These are phyloP conservation scores for Suhomyces emberorum DNA, from an alignment of 805 yeast species.

Conservation along the genomic window DNA sequence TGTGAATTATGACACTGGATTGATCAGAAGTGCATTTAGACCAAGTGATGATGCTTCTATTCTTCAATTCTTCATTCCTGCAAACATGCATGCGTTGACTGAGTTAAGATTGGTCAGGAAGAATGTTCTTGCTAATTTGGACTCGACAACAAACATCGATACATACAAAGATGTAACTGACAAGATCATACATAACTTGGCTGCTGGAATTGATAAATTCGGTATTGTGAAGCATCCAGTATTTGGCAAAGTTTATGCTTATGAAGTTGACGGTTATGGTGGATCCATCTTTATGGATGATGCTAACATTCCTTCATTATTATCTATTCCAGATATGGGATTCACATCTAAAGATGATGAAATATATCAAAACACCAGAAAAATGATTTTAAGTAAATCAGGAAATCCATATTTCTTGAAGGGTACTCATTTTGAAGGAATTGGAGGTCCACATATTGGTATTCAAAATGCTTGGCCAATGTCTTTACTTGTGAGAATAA, in stretches of 20 bases:
- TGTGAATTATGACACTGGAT: slow-evolving; percentile 63
- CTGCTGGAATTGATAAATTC: slow-evolving; percentile 54
- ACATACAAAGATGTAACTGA: slow-evolving; percentile 23
- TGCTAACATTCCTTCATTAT: slow-evolving; percentile 81
- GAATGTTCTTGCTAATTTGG: slow-evolving; percentile 18
- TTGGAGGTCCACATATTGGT: slow-evolving; percentile 93
- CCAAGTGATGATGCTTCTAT: slow-evolving; percentile 87
- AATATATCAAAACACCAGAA: slow-evolving; percentile 74
- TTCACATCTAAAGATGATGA: slow-evolving; percentile 49
- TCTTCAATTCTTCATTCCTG: slow-evolving; percentile 81
- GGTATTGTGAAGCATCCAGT: slow-evolving; percentile 66
- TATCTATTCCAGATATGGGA: slow-evolving; percentile 80
- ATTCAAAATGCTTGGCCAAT: slow-evolving; percentile 85
- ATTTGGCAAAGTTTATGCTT: slow-evolving; percentile 79
- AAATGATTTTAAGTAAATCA: slow-evolving; percentile 60
- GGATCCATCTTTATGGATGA: slow-evolving; percentile 77
- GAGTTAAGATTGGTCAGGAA: slow-evolving; percentile 47
- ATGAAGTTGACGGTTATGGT: slow-evolving; percentile 87
- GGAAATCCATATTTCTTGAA: slow-evolving; percentile 78
- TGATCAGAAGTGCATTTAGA: slow-evolving; percentile 78
- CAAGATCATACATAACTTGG: slow-evolving; percentile 41
- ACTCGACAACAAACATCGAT: slow-evolving; percentile 7
- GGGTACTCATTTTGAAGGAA: slow-evolving; percentile 66
- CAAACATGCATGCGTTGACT: slow-evolving; percentile 70
- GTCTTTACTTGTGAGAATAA: slow-evolving; percentile 70